These are phyloP conservation scores for Debaryomyces prosopidis DNA, from an alignment of 805 yeast species.

Conservation along the genomic window DNA sequence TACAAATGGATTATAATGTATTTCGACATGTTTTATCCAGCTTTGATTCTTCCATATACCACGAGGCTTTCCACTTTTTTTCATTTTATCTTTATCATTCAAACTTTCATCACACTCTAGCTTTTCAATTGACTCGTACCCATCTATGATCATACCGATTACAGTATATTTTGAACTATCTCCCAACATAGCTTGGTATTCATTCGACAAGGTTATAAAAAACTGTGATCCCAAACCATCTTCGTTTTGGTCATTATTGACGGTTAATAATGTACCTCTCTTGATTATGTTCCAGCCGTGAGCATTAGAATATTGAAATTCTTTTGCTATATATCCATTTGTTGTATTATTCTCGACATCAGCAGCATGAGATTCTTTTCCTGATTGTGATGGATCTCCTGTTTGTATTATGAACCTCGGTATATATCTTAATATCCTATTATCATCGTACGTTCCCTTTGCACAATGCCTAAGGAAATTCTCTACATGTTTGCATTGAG, in stretches of 20 bases:
- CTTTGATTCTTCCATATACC: slow-evolving; percentile 16
- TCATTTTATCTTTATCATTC: slow-evolving; percentile 3
- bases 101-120: slow-evolving; percentile 12
- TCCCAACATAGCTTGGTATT: slow-evolving; percentile 8
- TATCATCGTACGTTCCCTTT: slow-evolving; percentile 15
- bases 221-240: slow-evolving; percentile 21
- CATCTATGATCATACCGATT: slow-evolving; percentile 19
- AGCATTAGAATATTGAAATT: background rate
- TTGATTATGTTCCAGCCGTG: background rate
- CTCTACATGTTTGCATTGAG: slow-evolving; percentile 13
- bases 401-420: slow-evolving; percentile 20
- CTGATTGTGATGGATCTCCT: slow-evolving; percentile 20
- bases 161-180: slow-evolving; percentile 11
- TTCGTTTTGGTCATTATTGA: slow-evolving; percentile 6
- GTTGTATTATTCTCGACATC: background rate
- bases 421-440: slow-evolving; percentile 16
- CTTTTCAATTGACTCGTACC: slow-evolving; percentile 13
- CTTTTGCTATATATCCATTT: background rate
- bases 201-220: slow-evolving; percentile 14
- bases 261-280: slow-evolving; percentile 16
- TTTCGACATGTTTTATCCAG: slow-evolving; percentile 14
- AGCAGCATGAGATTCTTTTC: slow-evolving; percentile 13
- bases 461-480: slow-evolving; percentile 24
- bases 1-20: slow-evolving; percentile 16
- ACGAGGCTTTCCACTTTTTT: slow-evolving; percentile 16